A percentile compares a stretch with the other conserved stretches of the same genome.
Conservation (phyloP, 441 rosid genomes). For the Gossypium aridum region DNA sequence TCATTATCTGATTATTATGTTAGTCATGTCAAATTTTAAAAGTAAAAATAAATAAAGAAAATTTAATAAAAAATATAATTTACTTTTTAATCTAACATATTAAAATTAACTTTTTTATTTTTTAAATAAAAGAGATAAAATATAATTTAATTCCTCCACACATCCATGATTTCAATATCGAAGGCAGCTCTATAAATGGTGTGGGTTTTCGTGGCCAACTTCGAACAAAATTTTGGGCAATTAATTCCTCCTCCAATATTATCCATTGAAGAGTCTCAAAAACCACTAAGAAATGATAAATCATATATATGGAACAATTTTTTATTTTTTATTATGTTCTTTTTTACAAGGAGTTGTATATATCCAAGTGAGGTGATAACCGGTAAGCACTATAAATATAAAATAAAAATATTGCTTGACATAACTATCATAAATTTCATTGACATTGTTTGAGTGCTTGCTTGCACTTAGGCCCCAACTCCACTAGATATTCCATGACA, state of each 20-base stretch:
- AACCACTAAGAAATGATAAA: too few species aligned
- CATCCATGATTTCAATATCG: too few species aligned
- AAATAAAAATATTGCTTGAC: not conserved
- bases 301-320: too few species aligned
- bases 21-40: too few species aligned
- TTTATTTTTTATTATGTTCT: not conserved
- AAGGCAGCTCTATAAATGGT: not conserved
- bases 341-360: not conserved
- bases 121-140: too few species aligned
- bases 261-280: too few species aligned
- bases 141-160: too few species aligned
- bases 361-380: not conserved
- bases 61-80: too few species aligned
- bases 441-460: conserved; percentile 1
- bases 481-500: conserved; percentile 21
- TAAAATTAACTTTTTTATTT: too few species aligned
- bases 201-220: not conserved
- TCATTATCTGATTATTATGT: too few species aligned
- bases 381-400: not conserved
- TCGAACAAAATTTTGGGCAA: not conserved
- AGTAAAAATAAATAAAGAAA: too few species aligned
- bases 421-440: not conserved
- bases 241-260: not conserved
- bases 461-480: not conserved
- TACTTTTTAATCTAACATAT: too few species aligned